phyloP scores from a whole-genome alignment of 2,329 filamentous ascomycete species.

The Ophiostoma novo-ulmi region DNA sequence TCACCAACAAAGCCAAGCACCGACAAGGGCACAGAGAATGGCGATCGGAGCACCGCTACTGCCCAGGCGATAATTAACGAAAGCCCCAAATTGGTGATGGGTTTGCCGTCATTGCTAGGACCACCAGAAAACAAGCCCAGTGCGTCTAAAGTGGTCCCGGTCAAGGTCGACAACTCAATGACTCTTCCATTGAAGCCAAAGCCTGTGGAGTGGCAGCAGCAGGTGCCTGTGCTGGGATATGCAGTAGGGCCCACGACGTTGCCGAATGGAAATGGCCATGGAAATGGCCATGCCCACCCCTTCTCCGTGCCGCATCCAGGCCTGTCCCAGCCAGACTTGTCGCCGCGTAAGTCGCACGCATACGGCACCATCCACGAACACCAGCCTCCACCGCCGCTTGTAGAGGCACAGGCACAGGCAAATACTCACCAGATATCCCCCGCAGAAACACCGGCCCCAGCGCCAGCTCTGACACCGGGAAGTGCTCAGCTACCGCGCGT shows the following conservation, averaged over 20 bases:
- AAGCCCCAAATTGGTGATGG: background rate
- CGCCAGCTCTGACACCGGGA: conserved; percentile 23
- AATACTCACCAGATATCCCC: conserved; percentile 21
- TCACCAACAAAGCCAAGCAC: conserved; percentile 1
- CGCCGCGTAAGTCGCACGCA: conserved; percentile 38
- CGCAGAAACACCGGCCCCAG: background rate
- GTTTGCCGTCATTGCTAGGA: background rate
- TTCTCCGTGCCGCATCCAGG: conserved; percentile 43
- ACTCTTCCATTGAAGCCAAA: background rate
- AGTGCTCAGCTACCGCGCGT: conserved; percentile 18
- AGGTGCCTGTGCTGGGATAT: background rate
- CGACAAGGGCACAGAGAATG: background rate
- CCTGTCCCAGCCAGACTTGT: conserved; percentile 40
- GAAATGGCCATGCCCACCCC: conserved; percentile 35
- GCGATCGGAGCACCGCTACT: background rate
- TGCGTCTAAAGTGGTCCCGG: conserved; percentile 12
- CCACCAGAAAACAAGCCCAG: background rate
- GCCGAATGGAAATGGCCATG: conserved; percentile 18
- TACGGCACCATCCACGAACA: conserved; percentile 38
- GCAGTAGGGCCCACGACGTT: background rate
- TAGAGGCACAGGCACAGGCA: background rate
- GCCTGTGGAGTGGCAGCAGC: background rate
- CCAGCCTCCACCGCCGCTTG: conserved; percentile 31
- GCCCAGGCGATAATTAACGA: background rate
- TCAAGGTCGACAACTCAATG: conserved; percentile 18